Evolutionary conservation across 2,329 filamentous ascomycete species (phyloP), one percentile per base, ranked within the genome.

Genomic region (Dactylellina sp.): DNA sequence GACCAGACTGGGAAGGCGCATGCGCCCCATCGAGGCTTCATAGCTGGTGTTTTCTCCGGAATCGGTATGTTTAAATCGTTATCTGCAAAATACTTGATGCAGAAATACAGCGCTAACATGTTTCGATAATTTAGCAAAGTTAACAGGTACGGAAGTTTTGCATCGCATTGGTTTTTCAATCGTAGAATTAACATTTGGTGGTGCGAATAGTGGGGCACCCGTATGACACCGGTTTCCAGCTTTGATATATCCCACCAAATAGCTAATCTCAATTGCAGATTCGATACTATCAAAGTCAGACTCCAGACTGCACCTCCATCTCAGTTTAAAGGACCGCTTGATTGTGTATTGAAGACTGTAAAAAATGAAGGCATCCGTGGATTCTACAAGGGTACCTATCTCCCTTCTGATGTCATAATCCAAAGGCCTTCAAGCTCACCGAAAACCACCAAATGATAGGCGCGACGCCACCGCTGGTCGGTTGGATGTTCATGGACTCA

Each of bases 401-500:
- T 20, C 12, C 11, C 37, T 9, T 24, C 9, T 50, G 49, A n/a
- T 18, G 35, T 4, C 47, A 53, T 18, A 68, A 16, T 7, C 12
- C 50, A 16, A 59, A 37, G 25, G 20, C n/a, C 57, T 35, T 25
- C n/a, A 7, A 5, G 16, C n/a, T 20, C 24, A 62, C 28, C 50
- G 25, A 50, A 55, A 40, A n/a, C n/a, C 24, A 61, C 46, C 9
- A 12, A 16, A 39, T 16, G 28, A 64, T 42, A 75, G 71, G 94
- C 78, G 93, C 93, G 9, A 92, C 91, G 25, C 94, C 94, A 64
- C 95, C 95, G 59, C 84, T 98, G 53, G 88, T 97, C 57, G 95
- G 95, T 78, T 98, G 95, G 95, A 97, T 98, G 91, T 92, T 96
- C 79, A 98, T 98, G 94, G 95, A 99, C 83, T 88, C 86, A 62